phyloP scores from a whole-genome alignment of 805 yeast genomes.

The Blastobotrys robertii region DNA sequence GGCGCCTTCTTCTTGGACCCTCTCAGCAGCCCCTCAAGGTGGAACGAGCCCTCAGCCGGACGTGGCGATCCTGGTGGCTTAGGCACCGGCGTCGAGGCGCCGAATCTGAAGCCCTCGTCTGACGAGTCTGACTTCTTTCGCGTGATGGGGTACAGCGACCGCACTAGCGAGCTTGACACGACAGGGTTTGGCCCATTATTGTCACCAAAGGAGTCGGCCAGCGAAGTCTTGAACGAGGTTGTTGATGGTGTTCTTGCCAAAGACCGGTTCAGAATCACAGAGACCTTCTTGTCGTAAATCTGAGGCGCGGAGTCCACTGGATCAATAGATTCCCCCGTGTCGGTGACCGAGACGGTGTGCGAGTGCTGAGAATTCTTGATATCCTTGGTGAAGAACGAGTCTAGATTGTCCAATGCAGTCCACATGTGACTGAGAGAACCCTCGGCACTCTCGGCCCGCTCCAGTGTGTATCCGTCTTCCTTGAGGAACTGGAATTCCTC shows the following conservation, averaged over 20 bases:
- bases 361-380: constrained; percentile 19
- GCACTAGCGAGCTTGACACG: constrained; percentile 1
- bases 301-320: constrained; percentile 68
- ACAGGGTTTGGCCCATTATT: constrained; percentile 8
- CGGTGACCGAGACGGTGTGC: constrained; percentile 42
- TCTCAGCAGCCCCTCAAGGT: constrained; percentile 26
- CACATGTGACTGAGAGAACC: constrained; percentile 82
- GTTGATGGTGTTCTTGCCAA: constrained; percentile 66
- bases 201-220: constrained; percentile 53
- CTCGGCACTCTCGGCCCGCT: constrained; percentile 37
- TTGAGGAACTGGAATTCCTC: constrained; percentile 39
- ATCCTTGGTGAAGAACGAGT: constrained; percentile 74
- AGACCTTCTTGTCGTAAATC: constrained; percentile 69
- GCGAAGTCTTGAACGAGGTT: constrained; percentile 63
- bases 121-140: constrained; percentile 11
- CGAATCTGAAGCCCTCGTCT: not conserved
- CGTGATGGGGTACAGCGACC: constrained; percentile 1
- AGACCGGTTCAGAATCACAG: constrained; percentile 62
- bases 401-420: constrained; percentile 84
- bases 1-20: constrained; percentile 13
- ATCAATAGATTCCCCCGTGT: constrained; percentile 43
- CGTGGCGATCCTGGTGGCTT: constrained; percentile 5
- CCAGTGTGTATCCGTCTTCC: constrained; percentile 44
- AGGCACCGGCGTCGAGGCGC: not conserved
- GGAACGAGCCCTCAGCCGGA: constrained; percentile 24